Evolutionary conservation across 2,329 filamentous ascomycete species (phyloP), one percentile per base, ranked within the genome.

Genomic region (Aspergillus sp.): DNA sequence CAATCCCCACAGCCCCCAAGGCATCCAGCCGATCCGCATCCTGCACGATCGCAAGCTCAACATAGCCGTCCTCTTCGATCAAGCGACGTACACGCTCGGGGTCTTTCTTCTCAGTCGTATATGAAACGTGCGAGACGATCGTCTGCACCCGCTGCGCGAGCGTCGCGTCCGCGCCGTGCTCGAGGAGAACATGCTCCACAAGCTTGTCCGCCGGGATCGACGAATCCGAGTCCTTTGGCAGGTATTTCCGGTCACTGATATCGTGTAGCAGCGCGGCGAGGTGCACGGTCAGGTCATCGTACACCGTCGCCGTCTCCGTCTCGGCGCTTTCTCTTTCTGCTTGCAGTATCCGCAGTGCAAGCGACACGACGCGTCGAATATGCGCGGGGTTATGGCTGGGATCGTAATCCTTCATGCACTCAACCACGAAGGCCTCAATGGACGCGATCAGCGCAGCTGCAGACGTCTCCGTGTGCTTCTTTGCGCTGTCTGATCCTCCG

Each of bases 1-100:
- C 93, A 60, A 97, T 89, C 0, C 94, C 94, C 31, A 97, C 86
- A 0, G 91, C 92, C 1, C 93, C 94, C 54, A 97, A 88, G 4
- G 93, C 91, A 78, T 98, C 94, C n/a, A 98, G 81, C 7, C 93
- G 84, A 79, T 97, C 94, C 4, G 93, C 93, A 76, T 97, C 94
- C 78, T 97, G 93, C 34, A 97, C 92, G 52, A 96, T 86, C 0
- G 87, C 93, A 38, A 95, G 80, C 75, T 95, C 92, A 1, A 91
- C 91, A 73, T 91, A 81, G 4, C 72, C 72, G 7, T 71, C 72
- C 6, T 61, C 59, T n/a, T 73, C 74, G n/a, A 96, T 81, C n/a
- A 93, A 81, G 1, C 79, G 76, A n/a, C 76, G 76, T 8, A 92
- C 54, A 23, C 22, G 45, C 48, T 31, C 43, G 1, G 59, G 61